These are phyloP conservation scores for Carex scoparia DNA, from an alignment of 176 grass and related monocot genomes.

Conservation along the genomic window DNA sequence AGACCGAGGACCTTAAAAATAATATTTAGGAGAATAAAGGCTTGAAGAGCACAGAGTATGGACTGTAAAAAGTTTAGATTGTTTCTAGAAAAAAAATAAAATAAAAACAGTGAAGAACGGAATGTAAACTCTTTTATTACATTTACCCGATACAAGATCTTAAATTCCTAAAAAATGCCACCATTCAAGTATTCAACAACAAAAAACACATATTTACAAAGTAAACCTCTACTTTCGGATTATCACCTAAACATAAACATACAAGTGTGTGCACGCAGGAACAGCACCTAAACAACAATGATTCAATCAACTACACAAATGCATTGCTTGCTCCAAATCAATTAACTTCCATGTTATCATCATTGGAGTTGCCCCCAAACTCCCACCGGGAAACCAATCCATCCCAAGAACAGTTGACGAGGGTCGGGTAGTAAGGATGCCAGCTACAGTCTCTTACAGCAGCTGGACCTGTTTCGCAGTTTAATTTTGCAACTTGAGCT, in stretches of 20 bases:
- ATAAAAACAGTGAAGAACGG: background rate
- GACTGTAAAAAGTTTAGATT: background rate
- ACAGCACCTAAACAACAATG: background rate
- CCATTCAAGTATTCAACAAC: background rate
- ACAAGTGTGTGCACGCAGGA: background rate
- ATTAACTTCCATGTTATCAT: slow-evolving; percentile 15
- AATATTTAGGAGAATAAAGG: background rate
- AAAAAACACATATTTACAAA: background rate
- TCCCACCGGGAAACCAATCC: slow-evolving; percentile 46
- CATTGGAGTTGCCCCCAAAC: slow-evolving; percentile 14
- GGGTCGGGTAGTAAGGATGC: slow-evolving; percentile 63
- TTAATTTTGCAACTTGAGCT: slow-evolving; percentile 45
- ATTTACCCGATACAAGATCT: background rate
- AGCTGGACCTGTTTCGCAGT: slow-evolving; percentile 31
- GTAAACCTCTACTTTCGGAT: background rate
- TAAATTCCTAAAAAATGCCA: background rate
- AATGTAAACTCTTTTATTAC: background rate
- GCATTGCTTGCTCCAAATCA: background rate
- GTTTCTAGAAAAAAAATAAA: background rate
- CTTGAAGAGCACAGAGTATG: background rate
- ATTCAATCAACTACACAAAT: background rate
- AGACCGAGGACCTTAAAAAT: background rate
- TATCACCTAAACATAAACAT: background rate
- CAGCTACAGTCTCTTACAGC: slow-evolving; percentile 77
- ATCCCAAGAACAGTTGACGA: slow-evolving; percentile 81